Evolutionary conservation across 169 alveolate species (phyloP).

Genomic region (Theileria luwenshuni): DNA sequence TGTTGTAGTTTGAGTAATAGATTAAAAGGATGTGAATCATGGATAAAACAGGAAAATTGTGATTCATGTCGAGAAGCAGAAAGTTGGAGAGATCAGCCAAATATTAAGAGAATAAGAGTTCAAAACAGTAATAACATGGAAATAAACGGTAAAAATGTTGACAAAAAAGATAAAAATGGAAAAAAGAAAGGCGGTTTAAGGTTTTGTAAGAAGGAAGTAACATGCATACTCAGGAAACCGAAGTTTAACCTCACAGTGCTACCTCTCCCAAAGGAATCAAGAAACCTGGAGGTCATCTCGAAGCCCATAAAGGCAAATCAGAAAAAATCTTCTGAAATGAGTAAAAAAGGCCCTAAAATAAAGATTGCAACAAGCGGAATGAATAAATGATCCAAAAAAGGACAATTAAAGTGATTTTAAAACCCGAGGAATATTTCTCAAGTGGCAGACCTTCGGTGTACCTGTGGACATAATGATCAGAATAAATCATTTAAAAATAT

Average conservation of each 20-base stretch:
- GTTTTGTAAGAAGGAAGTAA: slow-evolving; percentile 1
- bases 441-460: slow-evolving; percentile 9
- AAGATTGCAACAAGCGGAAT: slow-evolving; percentile 24
- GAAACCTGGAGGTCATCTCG: slow-evolving; percentile 39
- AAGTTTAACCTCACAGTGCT: slow-evolving; percentile 8
- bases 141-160: too few relatives aligned
- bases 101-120: too few relatives aligned
- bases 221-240: slow-evolving; percentile 1
- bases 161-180: too few relatives aligned
- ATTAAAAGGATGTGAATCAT: too few relatives aligned
- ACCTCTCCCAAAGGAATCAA: slow-evolving; percentile 12
- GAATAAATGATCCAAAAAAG: background rate
- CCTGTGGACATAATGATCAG: background rate
- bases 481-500: slow-evolving; percentile 6
- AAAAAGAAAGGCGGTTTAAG: too few relatives aligned
- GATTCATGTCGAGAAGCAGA: too few relatives aligned
- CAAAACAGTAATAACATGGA: too few relatives aligned
- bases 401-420: background rate
- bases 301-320: slow-evolving; percentile 15
- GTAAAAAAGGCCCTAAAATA: slow-evolving; percentile 11
- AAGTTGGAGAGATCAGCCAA: too few relatives aligned
- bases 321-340: background rate
- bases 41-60: too few relatives aligned
- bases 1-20: too few relatives aligned
- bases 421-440: slow-evolving; percentile 1